Conservation (phyloP, 768 basidiomycete species). For the Strobilomyces confusus region DNA sequence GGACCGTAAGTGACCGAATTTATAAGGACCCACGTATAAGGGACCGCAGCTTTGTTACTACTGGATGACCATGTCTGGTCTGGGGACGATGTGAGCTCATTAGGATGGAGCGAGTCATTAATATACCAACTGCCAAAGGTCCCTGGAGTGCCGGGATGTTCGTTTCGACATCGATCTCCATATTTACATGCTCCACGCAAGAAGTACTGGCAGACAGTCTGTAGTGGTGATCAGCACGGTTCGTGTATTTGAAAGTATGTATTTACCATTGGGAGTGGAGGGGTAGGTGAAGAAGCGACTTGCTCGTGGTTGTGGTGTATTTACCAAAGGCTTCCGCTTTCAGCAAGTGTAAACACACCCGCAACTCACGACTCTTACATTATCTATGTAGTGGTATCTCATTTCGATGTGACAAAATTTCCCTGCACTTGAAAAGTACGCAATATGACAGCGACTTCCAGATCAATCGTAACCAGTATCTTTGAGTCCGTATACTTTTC, state of each 20-base stretch:
- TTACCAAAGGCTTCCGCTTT: constrained; percentile 13
- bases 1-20: not conserved
- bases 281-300: not conserved
- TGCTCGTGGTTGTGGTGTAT: constrained; percentile 7
- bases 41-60: constrained; percentile 25
- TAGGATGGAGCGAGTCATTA: constrained; percentile 4
- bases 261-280: constrained; percentile 16
- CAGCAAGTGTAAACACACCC: constrained; percentile 13
- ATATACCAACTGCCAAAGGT: constrained; percentile 52
- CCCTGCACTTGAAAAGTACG: no score
- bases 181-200: constrained; percentile 63
- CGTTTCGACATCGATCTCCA: constrained; percentile 60
- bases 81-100: constrained; percentile 16
- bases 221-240: constrained; percentile 1
- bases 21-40: constrained; percentile 37
- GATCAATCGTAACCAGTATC: no score
- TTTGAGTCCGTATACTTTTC: no score
- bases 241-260: not conserved
- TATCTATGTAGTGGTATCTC: no score
- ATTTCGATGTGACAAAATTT: no score
- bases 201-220: constrained; percentile 63
- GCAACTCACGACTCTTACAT: no score
- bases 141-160: constrained; percentile 46
- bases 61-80: constrained; percentile 41
- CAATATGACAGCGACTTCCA: no score